These are phyloP conservation scores for Phialocephala subalpina DNA, from an alignment of 2,329 filamentous ascomycete species.

Conservation along the genomic window DNA sequence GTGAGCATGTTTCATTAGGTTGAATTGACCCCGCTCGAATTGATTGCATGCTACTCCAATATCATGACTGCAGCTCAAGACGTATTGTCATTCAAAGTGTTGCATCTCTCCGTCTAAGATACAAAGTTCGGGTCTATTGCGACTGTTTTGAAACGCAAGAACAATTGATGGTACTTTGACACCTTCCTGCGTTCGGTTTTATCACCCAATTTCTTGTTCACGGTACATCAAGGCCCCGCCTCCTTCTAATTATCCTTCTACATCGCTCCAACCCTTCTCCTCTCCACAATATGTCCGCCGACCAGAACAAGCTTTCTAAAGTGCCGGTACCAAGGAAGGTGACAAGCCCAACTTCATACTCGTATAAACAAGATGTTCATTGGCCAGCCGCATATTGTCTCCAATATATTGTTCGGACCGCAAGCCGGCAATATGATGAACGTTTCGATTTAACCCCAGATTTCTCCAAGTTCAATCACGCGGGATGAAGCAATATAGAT, in stretches of 20 bases:
- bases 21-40: background rate
- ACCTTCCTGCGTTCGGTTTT: background rate
- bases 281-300: background rate
- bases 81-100: background rate
- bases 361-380: constrained; percentile 12
- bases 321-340: constrained; percentile 19
- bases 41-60: background rate
- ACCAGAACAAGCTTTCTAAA: constrained; percentile 16
- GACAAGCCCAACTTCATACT: background rate
- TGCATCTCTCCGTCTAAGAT: background rate
- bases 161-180: background rate
- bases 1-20: background rate
- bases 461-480: constrained; percentile 22
- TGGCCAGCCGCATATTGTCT: constrained; percentile 15
- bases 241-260: background rate
- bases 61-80: background rate
- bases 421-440: constrained; percentile 24
- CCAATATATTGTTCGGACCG: constrained; percentile 27
- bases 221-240: background rate
- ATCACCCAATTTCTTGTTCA: background rate
- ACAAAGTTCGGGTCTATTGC: background rate
- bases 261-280: background rate
- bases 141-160: background rate
- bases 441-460: constrained; percentile 25
- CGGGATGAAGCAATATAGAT: constrained; percentile 24